Evolutionary conservation across 208 protist species (phyloP).

Genomic region (Crithidia thermophila): DNA sequence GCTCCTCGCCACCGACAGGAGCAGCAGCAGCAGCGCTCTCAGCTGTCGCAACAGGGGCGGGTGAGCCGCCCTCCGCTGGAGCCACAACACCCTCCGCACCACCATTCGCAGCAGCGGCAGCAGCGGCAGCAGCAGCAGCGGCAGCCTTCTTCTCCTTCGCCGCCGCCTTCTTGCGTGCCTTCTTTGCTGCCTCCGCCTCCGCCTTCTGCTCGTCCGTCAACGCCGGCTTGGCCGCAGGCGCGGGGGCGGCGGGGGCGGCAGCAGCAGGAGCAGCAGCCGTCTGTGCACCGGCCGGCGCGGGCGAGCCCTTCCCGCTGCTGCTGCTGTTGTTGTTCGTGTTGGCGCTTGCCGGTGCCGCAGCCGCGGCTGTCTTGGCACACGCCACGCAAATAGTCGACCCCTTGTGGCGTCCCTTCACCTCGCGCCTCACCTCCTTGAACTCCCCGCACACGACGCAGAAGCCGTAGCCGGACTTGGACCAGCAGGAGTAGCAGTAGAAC

Average conservation of each 20-base stretch:
- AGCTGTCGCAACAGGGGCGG: neutral
- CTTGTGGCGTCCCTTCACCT: constrained; percentile 40
- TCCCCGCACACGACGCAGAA: constrained; percentile 70
- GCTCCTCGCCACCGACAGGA: neutral
- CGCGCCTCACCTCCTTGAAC: constrained; percentile 64
- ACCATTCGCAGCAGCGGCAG: neutral
- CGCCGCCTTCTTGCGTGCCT: constrained; percentile 11
- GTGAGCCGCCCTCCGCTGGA: neutral
- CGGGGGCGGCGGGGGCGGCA: neutral
- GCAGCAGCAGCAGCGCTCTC: neutral
- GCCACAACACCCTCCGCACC: neutral
- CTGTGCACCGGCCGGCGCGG: constrained; percentile 13
- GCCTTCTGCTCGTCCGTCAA: constrained; percentile 15
- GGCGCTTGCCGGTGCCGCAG: neutral
- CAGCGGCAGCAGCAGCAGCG: neutral
- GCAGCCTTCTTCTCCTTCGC: constrained; percentile 14
- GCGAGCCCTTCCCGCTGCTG: constrained; percentile 15
- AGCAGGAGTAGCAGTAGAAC: constrained; percentile 83
- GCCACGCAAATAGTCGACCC: constrained; percentile 47
- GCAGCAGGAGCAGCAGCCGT: neutral
- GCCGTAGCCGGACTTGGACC: constrained; percentile 63
- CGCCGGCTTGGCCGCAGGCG: neutral
- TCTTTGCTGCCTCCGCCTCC: constrained; percentile 2
- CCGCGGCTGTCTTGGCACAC: constrained; percentile 5
- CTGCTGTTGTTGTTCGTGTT: constrained; percentile 4